phyloP scores from a whole-genome alignment of 108 stramenopile species.

The Skeletonema potamos region DNA sequence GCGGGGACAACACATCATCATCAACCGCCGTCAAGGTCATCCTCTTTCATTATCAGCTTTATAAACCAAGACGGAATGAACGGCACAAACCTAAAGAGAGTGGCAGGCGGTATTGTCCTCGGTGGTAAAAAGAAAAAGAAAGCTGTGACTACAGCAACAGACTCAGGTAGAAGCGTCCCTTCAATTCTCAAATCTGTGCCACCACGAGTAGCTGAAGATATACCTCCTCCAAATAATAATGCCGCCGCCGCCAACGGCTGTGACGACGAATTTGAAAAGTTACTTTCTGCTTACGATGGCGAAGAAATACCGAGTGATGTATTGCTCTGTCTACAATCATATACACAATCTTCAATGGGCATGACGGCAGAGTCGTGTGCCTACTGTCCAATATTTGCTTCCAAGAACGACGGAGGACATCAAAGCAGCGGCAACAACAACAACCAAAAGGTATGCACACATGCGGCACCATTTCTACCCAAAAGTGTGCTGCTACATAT shows the following conservation, averaged over 20 bases:
- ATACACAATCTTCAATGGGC: conserved; percentile 15
- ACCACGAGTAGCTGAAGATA: conserved; percentile 1
- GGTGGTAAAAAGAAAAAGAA: not conserved
- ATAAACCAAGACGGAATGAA: too few relatives aligned
- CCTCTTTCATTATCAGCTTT: too few relatives aligned
- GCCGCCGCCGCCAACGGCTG: not conserved
- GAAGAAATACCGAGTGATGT: conserved; percentile 23
- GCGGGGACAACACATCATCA: too few relatives aligned
- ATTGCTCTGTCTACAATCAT: conserved; percentile 29
- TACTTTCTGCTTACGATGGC: not conserved
- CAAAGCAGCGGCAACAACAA: not conserved
- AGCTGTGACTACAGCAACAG: not conserved
- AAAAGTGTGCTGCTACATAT: conserved; percentile 16
- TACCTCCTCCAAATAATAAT: not conserved
- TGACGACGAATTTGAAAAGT: conserved; percentile 4
- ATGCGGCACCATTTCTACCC: conserved; percentile 34
- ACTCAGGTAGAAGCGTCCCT: not conserved
- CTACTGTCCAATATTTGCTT: conserved; percentile 35
- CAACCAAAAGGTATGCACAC: conserved; percentile 3
- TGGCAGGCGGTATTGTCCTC: conserved; percentile 19
- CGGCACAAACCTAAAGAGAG: conserved; percentile 17
- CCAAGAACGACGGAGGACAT: not conserved
- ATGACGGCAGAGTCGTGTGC: conserved; percentile 32
- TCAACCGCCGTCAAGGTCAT: too few relatives aligned
- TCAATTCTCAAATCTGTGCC: conserved; percentile 20